Conservation (phyloP, 306 rosid genomes). For the Sophora flavescens region DNA sequence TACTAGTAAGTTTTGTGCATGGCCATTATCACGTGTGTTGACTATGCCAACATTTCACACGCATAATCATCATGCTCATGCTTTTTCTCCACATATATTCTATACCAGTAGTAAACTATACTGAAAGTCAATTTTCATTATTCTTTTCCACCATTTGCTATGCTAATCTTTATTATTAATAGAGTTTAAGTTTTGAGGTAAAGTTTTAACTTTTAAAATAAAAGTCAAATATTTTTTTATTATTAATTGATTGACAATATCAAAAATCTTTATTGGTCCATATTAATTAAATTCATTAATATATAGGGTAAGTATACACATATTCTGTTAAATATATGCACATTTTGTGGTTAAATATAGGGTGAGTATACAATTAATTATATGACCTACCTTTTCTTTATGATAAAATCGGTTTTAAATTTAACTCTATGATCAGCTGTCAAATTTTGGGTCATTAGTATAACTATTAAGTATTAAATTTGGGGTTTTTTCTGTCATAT, state of each 20-base stretch:
- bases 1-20: constrained; percentile 43
- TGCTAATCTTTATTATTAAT: not conserved
- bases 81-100: constrained; percentile 36
- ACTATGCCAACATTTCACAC: constrained; percentile 46
- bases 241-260: too few relatives aligned
- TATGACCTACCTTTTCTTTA: not conserved
- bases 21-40: constrained; percentile 49
- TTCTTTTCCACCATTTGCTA: not conserved
- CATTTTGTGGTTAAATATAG: not conserved
- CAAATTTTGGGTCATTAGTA: not conserved
- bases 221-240: too few relatives aligned
- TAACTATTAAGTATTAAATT: not conserved
- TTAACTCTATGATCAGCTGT: not conserved
- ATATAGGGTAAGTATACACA: not conserved
- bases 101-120: constrained; percentile 17
- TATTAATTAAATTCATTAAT: too few relatives aligned
- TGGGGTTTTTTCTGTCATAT: not conserved
- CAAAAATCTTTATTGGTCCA: too few relatives aligned
- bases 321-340: too few relatives aligned
- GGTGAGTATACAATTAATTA: not conserved
- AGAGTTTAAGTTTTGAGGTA: too few relatives aligned
- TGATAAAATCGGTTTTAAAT: constrained; percentile 14
- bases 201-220: too few relatives aligned
- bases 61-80: constrained; percentile 47
- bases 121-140: constrained; percentile 5